Evolutionary conservation across 2,329 filamentous ascomycete species (phyloP), one percentile per base, ranked within the genome.

Genomic region (Paraconiothyrium sp.): DNA sequence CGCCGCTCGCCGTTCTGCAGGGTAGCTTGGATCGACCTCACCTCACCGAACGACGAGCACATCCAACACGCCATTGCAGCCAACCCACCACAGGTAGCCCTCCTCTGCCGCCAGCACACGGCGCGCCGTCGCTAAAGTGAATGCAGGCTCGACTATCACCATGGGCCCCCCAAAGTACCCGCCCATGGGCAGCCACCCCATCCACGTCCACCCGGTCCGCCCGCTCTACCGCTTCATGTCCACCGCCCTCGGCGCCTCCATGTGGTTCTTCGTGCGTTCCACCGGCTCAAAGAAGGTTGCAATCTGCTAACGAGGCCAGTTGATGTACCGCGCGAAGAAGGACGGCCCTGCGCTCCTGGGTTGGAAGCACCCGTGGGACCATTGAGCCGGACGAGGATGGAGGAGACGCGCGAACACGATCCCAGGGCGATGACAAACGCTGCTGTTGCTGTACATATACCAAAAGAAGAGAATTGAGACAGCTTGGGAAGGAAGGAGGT

Each of bases 291-390:
- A 14, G 30, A 34, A 6, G 32, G 20, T n/a, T 49, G n/a, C 13
- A 24, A 8, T 20, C 20, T 20, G 37, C 75, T 79, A 47, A 78
- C 62, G 30, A 32, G 14, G 6, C 41, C 74, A 97, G 94, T 83
- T 97, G 77, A 93, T 97, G 89, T 98, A 97, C 84, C 89, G 95
- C 75, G 93, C 93, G 74, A 97, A 94, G 88, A 91, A 97, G 84
- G 95, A 99, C 76, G 94, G 94, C n/a, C 86, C 94, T 27, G 94
- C 89, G 58, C 84, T 98, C 67, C 79, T 99, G 73, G 95, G 95
- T 79, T 93, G 89, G 91, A 97, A 93, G 84, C 95, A 98, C 81
- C 95, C 75, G 22, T 78, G 75, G 75, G 75, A 78, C 5, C 75
- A 78, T 64, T 78, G 74, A 78, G 60, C 59, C 43, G 51, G 10